Evolutionary conservation across 305 asterid genomes (phyloP), one percentile per base, ranked within the genome.

Genomic region (Andrographis paniculata): DNA sequence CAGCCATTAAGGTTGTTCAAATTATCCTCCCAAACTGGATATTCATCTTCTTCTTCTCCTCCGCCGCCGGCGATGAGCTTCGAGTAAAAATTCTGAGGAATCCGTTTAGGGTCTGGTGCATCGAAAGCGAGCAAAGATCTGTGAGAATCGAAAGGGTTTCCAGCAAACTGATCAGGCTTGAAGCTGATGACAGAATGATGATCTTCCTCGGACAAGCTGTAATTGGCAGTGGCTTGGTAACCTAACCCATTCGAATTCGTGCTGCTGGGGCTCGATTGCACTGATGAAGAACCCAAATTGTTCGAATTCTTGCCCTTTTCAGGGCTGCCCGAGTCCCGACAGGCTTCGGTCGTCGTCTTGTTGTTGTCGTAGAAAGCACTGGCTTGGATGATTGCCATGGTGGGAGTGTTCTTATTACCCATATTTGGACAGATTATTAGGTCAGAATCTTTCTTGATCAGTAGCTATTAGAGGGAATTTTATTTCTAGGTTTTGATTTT

Each of bases 261-360:
- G 73, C 94, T 87, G 71, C 82, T 73, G 4, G 92, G 95, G 40
- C 95, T 87, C 1, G 97, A 84, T 1, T n/a, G n/a, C n/a, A 73
- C 82, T 0, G 92, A 63, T 5, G 95, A 78, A 19, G 81, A n/a
- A n/a, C n/a, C n/a, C n/a, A n/a, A 73, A 38, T 73, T 74, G 60
- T 76, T 73, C 54, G 69, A 69, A 61, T 31, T 77, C 72, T 69
- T 84, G 43, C 53, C 53, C 1, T 55, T 40, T n/a, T 40, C 10
- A 3, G 45, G 5, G 45, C 5, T 40, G 45, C 45, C 19, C n/a
- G n/a, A n/a, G n/a, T n/a, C n/a, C n/a, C n/a, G n/a, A n/a, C n/a
- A n/a, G n/a, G n/a, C n/a, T n/a, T n/a, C n/a, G n/a, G n/a, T n/a
- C n/a, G n/a, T n/a, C n/a, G n/a, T n/a, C n/a, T n/a, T n/a, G n/a